phyloP scores from a whole-genome alignment of 371 early-diverging fungal genomes.

The Mucor mucedo region DNA sequence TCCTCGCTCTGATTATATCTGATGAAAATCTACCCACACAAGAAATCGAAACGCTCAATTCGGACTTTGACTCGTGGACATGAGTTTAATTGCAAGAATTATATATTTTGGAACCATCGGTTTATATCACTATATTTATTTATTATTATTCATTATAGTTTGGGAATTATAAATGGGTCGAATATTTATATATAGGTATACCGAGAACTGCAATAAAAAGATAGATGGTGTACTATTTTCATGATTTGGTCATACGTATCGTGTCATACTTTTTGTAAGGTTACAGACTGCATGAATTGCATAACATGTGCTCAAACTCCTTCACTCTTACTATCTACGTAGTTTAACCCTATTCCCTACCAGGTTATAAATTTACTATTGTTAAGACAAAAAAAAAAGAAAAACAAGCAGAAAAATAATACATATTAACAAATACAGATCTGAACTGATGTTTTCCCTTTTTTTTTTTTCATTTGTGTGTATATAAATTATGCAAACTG shows the following conservation, averaged over 20 bases:
- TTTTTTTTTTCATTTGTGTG: not conserved
- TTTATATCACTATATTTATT: slow-evolving; percentile 3
- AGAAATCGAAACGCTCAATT: not conserved
- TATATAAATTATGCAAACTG: not conserved
- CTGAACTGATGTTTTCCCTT: slow-evolving; percentile 14
- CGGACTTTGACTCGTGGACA: not conserved
- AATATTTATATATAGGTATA: not conserved
- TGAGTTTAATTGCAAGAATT: slow-evolving; percentile 2
- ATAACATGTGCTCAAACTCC: not conserved
- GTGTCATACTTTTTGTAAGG: slow-evolving; percentile 2
- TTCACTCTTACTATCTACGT: not conserved
- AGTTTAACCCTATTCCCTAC: not conserved
- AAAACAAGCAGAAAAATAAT: not conserved
- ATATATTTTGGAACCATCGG: slow-evolving; percentile 8
- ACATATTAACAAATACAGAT: slow-evolving; percentile 9
- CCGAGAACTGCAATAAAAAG: not conserved
- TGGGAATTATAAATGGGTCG: not conserved
- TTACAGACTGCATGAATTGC: slow-evolving; percentile 7
- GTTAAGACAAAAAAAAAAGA: not conserved
- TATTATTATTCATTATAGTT: not conserved
- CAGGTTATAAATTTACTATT: slow-evolving; percentile 6
- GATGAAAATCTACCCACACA: too few relatives aligned
- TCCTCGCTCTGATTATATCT: too few relatives aligned
- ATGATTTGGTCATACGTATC: not conserved
- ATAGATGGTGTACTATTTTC: not conserved